A percentile compares a stretch with the other conserved stretches of the same genome.
phyloP scores from a whole-genome alignment of 108 stramenopile genomes.

The Cyclotella kingstonii region DNA sequence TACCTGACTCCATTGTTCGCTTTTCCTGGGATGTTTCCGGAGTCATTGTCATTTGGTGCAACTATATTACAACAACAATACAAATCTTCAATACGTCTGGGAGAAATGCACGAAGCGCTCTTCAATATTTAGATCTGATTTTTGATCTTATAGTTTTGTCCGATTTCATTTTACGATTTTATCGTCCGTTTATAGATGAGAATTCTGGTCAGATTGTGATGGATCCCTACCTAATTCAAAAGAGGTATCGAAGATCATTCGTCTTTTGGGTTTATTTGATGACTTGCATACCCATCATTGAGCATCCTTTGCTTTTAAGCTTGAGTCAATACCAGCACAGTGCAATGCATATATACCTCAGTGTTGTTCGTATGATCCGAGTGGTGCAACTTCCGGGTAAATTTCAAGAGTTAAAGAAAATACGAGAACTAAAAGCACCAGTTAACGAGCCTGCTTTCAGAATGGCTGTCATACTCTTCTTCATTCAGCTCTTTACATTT shows the following conservation, averaged over 20 bases:
- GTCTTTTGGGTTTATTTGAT: constrained; percentile 40
- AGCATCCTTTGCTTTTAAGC: constrained; percentile 21
- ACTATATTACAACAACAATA: constrained; percentile 42
- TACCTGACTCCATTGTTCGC: constrained; percentile 37
- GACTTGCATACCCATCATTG: constrained; percentile 43
- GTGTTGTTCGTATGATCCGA: constrained; percentile 43
- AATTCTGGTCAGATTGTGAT: constrained; percentile 39
- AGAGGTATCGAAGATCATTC: constrained; percentile 18
- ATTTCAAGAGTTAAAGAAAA: constrained; percentile 43
- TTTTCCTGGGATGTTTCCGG: constrained; percentile 46
- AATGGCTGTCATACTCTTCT: constrained; percentile 52
- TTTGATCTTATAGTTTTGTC: constrained; percentile 51
- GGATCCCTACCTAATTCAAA: constrained; percentile 22
- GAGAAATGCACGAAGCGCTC: constrained; percentile 17
- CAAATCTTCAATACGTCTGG: constrained; percentile 42
- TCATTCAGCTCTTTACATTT: constrained; percentile 40
- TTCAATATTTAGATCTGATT: constrained; percentile 17
- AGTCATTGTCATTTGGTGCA: constrained; percentile 52
- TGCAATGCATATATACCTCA: constrained; percentile 16
- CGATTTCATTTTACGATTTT: constrained; percentile 40
- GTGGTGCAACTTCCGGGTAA: constrained; percentile 37
- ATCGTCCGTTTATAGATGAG: constrained; percentile 39
- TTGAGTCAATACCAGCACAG: constrained; percentile 8
- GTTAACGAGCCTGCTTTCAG: constrained; percentile 51
- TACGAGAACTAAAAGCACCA: constrained; percentile 20